phyloP scores from a whole-genome alignment of 169 alveolate species.

The Eimeria falciformis region DNA sequence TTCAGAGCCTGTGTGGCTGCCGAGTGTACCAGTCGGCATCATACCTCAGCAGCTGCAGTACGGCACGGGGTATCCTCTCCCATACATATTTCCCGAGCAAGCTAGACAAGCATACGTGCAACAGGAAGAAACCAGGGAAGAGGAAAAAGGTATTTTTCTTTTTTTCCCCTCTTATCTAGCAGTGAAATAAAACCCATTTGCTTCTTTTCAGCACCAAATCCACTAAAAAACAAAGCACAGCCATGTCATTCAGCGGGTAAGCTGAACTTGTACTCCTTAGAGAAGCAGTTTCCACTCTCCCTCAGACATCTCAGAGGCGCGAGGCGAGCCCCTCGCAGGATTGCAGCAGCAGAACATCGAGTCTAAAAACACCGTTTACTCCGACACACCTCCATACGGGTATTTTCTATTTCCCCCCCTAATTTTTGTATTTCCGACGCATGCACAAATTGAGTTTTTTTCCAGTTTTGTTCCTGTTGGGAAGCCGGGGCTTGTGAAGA shows the following conservation, averaged over 20 bases:
- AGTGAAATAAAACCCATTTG: not conserved
- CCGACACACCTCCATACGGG: slow-evolving; percentile 53
- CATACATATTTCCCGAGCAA: slow-evolving; percentile 7
- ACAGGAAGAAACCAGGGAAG: not conserved
- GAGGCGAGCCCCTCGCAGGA: slow-evolving; percentile 7
- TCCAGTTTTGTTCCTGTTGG: slow-evolving; percentile 24
- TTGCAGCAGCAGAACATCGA: slow-evolving; percentile 49
- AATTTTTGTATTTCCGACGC: too few relatives aligned
- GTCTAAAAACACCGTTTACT: not conserved
- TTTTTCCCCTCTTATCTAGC: not conserved
- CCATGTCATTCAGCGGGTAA: too few relatives aligned
- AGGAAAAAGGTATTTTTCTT: not conserved
- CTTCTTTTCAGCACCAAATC: not conserved
- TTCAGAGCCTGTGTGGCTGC: not conserved
- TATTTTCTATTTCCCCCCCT: not conserved
- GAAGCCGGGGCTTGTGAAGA: not conserved
- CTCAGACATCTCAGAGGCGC: not conserved
- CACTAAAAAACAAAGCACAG: not conserved
- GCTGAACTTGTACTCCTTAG: too few relatives aligned
- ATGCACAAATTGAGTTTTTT: too few relatives aligned
- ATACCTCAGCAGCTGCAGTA: not conserved
- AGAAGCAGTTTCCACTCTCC: not conserved
- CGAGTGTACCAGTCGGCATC: not conserved
- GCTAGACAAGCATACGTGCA: not conserved
- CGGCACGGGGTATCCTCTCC: slow-evolving; percentile 5